Percentiles rank a stretch among this genome's conserved stretches.
phyloP scores from a whole-genome alignment of 2,329 filamentous ascomycete species.

The Hypoxylon sp. region DNA sequence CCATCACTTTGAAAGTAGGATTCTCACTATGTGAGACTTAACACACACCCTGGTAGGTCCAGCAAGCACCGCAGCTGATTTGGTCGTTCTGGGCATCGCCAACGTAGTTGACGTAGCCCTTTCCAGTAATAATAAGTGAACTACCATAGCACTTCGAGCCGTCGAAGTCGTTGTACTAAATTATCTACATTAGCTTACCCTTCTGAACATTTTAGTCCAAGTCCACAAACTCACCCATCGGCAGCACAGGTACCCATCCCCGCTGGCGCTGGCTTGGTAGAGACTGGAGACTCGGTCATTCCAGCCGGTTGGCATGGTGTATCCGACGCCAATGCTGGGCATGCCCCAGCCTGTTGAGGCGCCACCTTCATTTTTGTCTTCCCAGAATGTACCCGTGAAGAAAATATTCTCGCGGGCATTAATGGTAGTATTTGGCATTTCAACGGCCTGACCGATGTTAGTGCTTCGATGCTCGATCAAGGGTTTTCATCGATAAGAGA shows the following conservation, averaged over 20 bases:
- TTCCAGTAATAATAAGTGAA: not conserved
- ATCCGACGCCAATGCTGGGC: not conserved
- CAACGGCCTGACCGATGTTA: not conserved
- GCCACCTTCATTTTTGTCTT: not conserved
- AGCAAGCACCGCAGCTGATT: conserved; percentile 6
- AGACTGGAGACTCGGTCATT: not conserved
- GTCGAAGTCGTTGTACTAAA: conserved; percentile 1
- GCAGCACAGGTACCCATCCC: not conserved
- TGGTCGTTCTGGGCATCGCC: not conserved
- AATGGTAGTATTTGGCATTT: not conserved
- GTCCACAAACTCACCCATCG: not conserved
- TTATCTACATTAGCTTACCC: not conserved
- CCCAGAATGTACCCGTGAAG: not conserved
- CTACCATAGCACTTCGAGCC: not conserved
- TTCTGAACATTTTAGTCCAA: not conserved
- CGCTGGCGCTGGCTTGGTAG: not conserved
- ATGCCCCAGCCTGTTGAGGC: not conserved
- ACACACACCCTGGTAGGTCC: not conserved
- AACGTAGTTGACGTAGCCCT: not conserved
- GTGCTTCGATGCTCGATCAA: not conserved
- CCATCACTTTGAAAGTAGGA: not conserved
- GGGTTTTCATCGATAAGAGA: not conserved
- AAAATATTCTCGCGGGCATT: not conserved
- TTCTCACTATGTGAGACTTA: not conserved
- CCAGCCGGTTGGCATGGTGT: not conserved